phyloP scores from a whole-genome alignment of 371 early-diverging fungal species.

The Nematocida ausubeli region DNA sequence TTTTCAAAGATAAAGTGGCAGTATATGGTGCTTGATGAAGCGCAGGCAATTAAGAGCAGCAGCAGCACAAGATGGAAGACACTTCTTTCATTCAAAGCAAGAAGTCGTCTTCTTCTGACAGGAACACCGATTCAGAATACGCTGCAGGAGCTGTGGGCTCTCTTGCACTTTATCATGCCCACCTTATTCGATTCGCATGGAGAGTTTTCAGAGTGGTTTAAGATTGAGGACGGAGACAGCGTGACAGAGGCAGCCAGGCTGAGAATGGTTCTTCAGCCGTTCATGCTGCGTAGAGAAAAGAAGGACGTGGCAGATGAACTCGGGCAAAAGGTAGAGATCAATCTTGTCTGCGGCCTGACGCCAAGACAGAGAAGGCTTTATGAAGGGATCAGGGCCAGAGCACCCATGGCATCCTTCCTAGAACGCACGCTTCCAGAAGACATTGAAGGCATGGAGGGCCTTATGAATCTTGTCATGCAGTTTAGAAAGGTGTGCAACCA shows the following conservation, averaged over 20 bases:
- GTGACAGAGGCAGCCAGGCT: constrained; percentile 80
- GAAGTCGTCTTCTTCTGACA: constrained; percentile 80
- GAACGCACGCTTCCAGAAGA: constrained; percentile 50
- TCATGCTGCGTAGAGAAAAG: constrained; percentile 93
- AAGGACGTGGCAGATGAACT: constrained; percentile 87
- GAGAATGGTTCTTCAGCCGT: constrained; percentile 90
- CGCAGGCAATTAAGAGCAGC: constrained; percentile 89
- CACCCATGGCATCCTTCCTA: constrained; percentile 53
- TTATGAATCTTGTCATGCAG: constrained; percentile 91
- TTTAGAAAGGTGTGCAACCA: constrained; percentile 94
- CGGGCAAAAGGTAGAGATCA: constrained; percentile 75
- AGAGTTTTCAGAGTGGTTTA: constrained; percentile 73
- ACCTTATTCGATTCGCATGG: constrained; percentile 86
- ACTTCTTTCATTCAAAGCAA: constrained; percentile 78
- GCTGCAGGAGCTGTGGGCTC: constrained; percentile 86
- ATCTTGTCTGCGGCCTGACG: constrained; percentile 77
- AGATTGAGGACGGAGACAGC: constrained; percentile 70
- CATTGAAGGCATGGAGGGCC: constrained; percentile 70
- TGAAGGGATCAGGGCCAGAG: constrained; percentile 59
- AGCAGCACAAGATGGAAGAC: constrained; percentile 82
- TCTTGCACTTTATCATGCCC: constrained; percentile 94
- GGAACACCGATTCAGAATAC: constrained; percentile 94
- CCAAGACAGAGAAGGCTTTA: constrained; percentile 73
- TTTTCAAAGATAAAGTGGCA: constrained; percentile 86
- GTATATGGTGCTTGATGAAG: constrained; percentile 94